Conservation (phyloP, 2,329 filamentous ascomycete species). For the Penicillium frequentans region DNA sequence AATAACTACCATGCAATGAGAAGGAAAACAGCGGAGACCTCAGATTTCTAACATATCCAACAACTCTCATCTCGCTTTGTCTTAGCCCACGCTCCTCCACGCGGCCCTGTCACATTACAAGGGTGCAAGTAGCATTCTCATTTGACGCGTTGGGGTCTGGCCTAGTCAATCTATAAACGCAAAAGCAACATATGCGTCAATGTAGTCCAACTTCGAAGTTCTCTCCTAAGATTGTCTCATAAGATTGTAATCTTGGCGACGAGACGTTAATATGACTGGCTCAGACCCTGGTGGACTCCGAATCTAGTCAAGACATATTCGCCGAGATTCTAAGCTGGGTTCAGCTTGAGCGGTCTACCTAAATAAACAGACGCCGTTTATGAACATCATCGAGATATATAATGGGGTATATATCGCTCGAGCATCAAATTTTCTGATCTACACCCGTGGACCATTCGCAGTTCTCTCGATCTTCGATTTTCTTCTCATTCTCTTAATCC, state of each 20-base stretch:
- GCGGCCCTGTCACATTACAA: constrained; percentile 8
- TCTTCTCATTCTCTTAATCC: not conserved
- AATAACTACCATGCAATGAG: too few relatives aligned
- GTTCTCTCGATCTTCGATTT: not conserved
- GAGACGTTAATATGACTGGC: constrained; percentile 6
- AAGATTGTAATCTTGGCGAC: constrained; percentile 7
- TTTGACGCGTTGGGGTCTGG: not conserved
- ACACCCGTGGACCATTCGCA: not conserved
- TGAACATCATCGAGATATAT: constrained; percentile 3
- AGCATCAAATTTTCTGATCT: not conserved
- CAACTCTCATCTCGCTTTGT: constrained; percentile 1
- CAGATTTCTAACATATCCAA: not conserved
- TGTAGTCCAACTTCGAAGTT: not conserved
- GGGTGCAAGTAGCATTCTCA: not conserved
- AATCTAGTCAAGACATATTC: constrained; percentile 7
- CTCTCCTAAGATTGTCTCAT: not conserved
- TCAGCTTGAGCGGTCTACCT: not conserved
- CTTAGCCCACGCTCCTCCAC: constrained; percentile 4
- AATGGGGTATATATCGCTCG: not conserved
- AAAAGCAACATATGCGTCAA: constrained; percentile 6
- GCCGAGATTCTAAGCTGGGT: constrained; percentile 8
- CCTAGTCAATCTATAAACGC: not conserved
- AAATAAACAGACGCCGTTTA: not conserved
- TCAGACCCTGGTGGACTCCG: constrained; percentile 5
- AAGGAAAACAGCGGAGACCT: not conserved